phyloP scores from a whole-genome alignment of 1,139 yeast species.

The Scheffersomyces cryptocercus region DNA sequence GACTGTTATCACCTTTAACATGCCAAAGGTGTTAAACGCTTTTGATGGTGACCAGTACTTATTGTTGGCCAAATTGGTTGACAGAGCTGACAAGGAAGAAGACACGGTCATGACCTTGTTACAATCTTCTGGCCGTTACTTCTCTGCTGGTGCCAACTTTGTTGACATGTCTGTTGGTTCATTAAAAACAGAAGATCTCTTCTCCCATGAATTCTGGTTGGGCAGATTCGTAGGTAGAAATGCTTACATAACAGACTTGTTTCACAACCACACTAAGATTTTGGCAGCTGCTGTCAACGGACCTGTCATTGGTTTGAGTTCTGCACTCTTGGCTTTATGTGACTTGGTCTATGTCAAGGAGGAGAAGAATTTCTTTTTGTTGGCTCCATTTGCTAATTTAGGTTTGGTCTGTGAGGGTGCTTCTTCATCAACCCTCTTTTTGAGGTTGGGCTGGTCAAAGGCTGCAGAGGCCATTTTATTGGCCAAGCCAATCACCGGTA shows the following conservation, averaged over 20 bases:
- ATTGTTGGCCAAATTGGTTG: conserved; percentile 59
- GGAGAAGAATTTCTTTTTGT: conserved; percentile 55
- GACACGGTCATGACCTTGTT: conserved; percentile 66
- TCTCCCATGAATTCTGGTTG: conserved; percentile 57
- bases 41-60: conserved; percentile 67
- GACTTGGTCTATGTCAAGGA: conserved; percentile 75
- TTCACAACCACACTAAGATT: conserved; percentile 71
- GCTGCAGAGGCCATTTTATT: conserved; percentile 75
- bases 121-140: conserved; percentile 72
- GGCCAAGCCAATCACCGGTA: conserved; percentile 64
- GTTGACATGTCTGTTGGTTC: conserved; percentile 27
- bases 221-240: conserved; percentile 67
- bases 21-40: conserved; percentile 67
- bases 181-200: conserved; percentile 26
- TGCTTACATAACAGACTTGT: conserved; percentile 64
- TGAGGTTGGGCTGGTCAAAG: conserved; percentile 71
- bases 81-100: conserved; percentile 67
- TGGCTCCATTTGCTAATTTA: conserved; percentile 79
- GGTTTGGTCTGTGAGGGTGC: conserved; percentile 89
- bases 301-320: conserved; percentile 79
- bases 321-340: conserved; percentile 73
- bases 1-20: conserved; percentile 68
- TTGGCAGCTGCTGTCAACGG: conserved; percentile 81
- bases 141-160: conserved; percentile 87
- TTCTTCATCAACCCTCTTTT: conserved; percentile 65